A percentile compares a stretch with the other conserved stretches of the same genome.
Evolutionary conservation across 1,284 basidiomycete species (phyloP).

Genomic region (Waitea zeae): DNA sequence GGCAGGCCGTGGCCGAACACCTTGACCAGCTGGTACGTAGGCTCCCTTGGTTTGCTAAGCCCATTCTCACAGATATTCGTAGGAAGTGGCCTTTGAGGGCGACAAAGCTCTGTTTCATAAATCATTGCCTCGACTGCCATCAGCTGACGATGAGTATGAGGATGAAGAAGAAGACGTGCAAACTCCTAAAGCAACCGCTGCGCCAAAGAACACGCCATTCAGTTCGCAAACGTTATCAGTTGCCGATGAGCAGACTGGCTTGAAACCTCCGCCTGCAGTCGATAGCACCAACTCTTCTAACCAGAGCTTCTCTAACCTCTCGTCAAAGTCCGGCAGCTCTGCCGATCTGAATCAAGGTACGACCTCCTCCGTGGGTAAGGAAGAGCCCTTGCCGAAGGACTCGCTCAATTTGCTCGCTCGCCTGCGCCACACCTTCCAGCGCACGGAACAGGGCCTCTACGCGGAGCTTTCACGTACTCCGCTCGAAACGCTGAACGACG

Average conservation of each 20-base stretch:
- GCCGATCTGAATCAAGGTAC: neutral
- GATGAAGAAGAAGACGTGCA: conserved; percentile 13
- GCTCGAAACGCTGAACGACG: conserved; percentile 35
- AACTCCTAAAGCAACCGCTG: conserved; percentile 8
- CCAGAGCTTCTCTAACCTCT: conserved; percentile 5
- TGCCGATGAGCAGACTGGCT: too few relatives aligned
- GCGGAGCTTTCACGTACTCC: conserved; percentile 28
- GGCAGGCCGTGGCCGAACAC: conserved; percentile 41
- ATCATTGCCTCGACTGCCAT: conserved; percentile 37
- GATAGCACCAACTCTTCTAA: conserved; percentile 9
- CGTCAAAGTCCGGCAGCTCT: too few relatives aligned
- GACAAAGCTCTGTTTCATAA: conserved; percentile 19
- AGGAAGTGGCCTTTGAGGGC: conserved; percentile 24
- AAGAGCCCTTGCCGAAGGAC: neutral
- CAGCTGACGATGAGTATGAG: conserved; percentile 28
- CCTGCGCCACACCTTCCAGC: conserved; percentile 38
- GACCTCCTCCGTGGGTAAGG: neutral
- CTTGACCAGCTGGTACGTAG: conserved; percentile 34
- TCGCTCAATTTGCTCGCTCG: conserved; percentile 21
- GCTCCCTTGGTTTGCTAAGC: neutral
- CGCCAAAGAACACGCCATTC: too few relatives aligned
- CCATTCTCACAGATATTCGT: conserved; percentile 3
- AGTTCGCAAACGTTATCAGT: too few relatives aligned
- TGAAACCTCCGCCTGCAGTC: conserved; percentile 7
- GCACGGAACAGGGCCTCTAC: conserved; percentile 40